phyloP scores from a whole-genome alignment of 768 basidiomycete species.

The Hericium erinaceus region DNA sequence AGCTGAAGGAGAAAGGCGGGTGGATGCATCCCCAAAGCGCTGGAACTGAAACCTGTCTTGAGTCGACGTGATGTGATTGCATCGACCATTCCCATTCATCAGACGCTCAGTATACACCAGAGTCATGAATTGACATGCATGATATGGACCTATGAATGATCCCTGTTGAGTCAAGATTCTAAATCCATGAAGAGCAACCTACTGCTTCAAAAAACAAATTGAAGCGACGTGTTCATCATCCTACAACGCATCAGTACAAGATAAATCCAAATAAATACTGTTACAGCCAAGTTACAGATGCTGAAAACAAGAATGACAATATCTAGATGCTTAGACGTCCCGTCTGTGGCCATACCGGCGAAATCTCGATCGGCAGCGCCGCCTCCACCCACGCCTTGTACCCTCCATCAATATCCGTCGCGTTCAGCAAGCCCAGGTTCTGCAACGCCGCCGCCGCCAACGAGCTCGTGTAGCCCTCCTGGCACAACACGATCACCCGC shows the following conservation, averaged over 20 bases:
- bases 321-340: background rate
- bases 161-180: too few relatives aligned
- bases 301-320: background rate
- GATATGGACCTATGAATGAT: too few relatives aligned
- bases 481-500: conserved; percentile 64
- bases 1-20: too few relatives aligned
- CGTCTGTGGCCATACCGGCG: background rate
- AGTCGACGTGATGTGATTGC: too few relatives aligned
- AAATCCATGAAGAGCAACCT: too few relatives aligned
- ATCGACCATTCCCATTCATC: too few relatives aligned
- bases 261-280: background rate
- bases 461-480: conserved; percentile 65
- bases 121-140: too few relatives aligned
- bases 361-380: conserved; percentile 38
- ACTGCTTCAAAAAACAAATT: too few relatives aligned
- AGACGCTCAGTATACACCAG: too few relatives aligned
- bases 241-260: background rate
- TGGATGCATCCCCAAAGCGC: too few relatives aligned
- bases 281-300: background rate
- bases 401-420: conserved; percentile 73
- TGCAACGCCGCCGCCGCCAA: conserved; percentile 64
- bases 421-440: conserved; percentile 60
- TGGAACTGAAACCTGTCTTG: too few relatives aligned
- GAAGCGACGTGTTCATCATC: too few relatives aligned
- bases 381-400: conserved; percentile 63